Base-by-base conservation (phyloP, 495 filamentous ascomycete genomes). In the Aspergillus wentii region DNA sequence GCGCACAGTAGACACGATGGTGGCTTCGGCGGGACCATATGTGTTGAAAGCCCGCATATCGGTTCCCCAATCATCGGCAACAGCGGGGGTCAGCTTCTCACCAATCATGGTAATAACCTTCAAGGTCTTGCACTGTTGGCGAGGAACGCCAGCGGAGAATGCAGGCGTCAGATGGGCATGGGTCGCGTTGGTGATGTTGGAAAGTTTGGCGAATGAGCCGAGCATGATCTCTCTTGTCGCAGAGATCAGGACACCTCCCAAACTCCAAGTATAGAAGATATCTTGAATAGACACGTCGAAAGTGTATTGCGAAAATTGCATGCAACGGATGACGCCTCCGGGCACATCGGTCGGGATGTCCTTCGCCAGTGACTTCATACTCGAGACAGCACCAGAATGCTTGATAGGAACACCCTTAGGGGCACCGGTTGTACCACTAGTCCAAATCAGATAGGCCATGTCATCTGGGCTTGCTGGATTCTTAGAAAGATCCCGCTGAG, bases 91-190 rank as follows among this genome's bases (percentile, higher is more conserved):
- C 61, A 95, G 71, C 70, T 94, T 94, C 77, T 95, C 89, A 33
- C 89, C 89, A 54, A 95, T 95, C 38, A 87, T 92, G 19, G 88
- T 95, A 82, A 95, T 94, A 57, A 95, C 89, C 18, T 61, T 44
- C 3, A 65, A 43, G 1, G 54, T 65, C 20, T 54, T 44, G 36
- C 61, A 65, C 23, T 23, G 31, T 18, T 56, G 40, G 33, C 62
- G 39, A 1, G 49, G 40, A 15, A 65, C 39, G 8, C 51, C 59
- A 7, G 61, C 54, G 7, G 56, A 47, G 33, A 63, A 66, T 3
- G 62, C 59, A 9, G 61, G 61, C 5, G 61, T 65, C 17, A 65
- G 48, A 44, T 65, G 61, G 3, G 61, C 61, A 37, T 65, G 61
- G 6, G 61, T 65, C n/a, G 61, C 58, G 11, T 48, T 46, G 3